These are phyloP conservation scores for Agaricales sp. DNA, from an alignment of 1,284 basidiomycete genomes.

Conservation along the genomic window DNA sequence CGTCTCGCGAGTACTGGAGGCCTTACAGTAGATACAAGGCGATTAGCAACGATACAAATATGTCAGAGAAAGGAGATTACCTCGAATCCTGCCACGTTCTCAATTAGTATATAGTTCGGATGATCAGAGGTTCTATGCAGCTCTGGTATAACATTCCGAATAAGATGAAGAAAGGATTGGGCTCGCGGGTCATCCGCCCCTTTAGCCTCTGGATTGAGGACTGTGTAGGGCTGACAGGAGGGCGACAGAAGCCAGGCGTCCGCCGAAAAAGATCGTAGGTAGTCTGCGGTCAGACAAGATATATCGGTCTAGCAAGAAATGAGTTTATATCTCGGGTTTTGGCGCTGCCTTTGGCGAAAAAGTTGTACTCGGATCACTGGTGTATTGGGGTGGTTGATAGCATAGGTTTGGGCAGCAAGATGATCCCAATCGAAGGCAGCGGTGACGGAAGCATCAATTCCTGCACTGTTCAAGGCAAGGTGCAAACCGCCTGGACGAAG, in stretches of 20 bases:
- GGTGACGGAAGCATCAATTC: slow-evolving; percentile 34
- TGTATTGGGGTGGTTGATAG: slow-evolving; percentile 43
- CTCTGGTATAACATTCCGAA: slow-evolving; percentile 53
- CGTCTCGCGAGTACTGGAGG: slow-evolving; percentile 47
- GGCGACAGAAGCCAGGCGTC: slow-evolving; percentile 68
- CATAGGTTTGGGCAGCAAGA: slow-evolving; percentile 56
- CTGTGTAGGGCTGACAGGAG: slow-evolving; percentile 73
- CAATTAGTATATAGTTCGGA: slow-evolving; percentile 53
- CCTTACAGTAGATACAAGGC: slow-evolving; percentile 32
- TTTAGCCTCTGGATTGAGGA: slow-evolving; percentile 61
- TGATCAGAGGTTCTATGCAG: slow-evolving; percentile 31
- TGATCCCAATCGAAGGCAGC: slow-evolving; percentile 74
- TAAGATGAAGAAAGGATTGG: slow-evolving; percentile 60
- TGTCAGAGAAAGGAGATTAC: slow-evolving; percentile 26
- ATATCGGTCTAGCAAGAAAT: slow-evolving; percentile 46
- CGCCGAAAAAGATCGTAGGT: slow-evolving; percentile 35
- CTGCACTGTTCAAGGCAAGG: slow-evolving; percentile 47
- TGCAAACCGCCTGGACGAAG: slow-evolving; percentile 53
- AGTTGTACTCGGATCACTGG: slow-evolving; percentile 17
- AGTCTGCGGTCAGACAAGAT: slow-evolving; percentile 34
- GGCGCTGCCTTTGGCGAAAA: slow-evolving; percentile 1
- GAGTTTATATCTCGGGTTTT: no score
- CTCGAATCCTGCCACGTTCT: slow-evolving; percentile 77
- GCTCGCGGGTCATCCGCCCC: slow-evolving; percentile 65
- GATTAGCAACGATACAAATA: no score